Base-by-base conservation (phyloP, 1,284 basidiomycete genomes). In the Ceratobasidium theobromae region DNA sequence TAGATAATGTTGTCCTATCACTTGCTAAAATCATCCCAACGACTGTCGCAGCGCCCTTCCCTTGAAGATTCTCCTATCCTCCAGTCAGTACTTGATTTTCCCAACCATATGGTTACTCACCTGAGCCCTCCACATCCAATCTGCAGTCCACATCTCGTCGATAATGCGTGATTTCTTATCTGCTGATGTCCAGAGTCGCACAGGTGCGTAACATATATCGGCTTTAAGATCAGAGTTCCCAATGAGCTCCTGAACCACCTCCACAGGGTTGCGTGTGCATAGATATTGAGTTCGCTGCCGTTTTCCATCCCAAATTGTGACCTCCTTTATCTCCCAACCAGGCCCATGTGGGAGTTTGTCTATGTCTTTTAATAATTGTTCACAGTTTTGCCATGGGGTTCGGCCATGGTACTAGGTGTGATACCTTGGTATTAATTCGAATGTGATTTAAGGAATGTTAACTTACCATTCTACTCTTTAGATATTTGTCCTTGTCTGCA, bases 381-480 rank as follows among this genome's bases (percentile, higher is more conserved):
- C n/a, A 18, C 25, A 30, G 18, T 30, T 21, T 2, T 9, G 18
- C 55, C 55, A 60, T 0, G 55, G 55, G 14, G 41, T 57, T 28
- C 25, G 4, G n/a, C 25, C 41, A 2, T 4, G 6, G 23, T 46
- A 57, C 54, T 57, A 32, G 1, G 11, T 4, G 16, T 72, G 71
- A 2, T n/a, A n/a, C n/a, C n/a, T n/a, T n/a, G n/a, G n/a, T n/a
- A n/a, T n/a, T n/a, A n/a, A n/a, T n/a, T n/a, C n/a, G n/a, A n/a
- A n/a, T n/a, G n/a, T n/a, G n/a, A n/a, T n/a, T n/a, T n/a, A n/a
- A n/a, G n/a, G n/a, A n/a, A n/a, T n/a, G n/a, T n/a, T n/a, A n/a
- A n/a, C n/a, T n/a, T n/a, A n/a, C n/a, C n/a, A n/a, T n/a, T n/a
- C n/a, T n/a, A n/a, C n/a, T n/a, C n/a, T n/a, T n/a, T n/a, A n/a